Evolutionary conservation across 106 monocot species (phyloP), one percentile per base, ranked within the genome.

Genomic region (Apostasia shenzhenica): DNA sequence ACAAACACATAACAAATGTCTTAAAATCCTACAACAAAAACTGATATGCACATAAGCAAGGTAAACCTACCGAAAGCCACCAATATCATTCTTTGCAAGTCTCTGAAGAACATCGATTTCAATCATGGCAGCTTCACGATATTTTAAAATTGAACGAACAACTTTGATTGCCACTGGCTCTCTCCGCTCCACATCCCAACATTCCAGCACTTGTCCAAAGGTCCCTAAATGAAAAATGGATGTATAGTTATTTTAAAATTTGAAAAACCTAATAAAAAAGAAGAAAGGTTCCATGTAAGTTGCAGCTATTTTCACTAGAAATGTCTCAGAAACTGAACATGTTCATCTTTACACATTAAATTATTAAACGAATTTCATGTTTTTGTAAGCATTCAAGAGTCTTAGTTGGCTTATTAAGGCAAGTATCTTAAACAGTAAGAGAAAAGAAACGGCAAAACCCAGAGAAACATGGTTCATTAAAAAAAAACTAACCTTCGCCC

Each of bases 141-240:
- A 95, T 58, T 95, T 95, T 53, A 81, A 76, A 70, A 89, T 82
- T 47, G 95, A 92, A 14, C 97, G 82, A 42, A 97, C 77, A 75
- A 97, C 80, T 77, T 97, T 97, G 66, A 97, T 85, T 43, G 97
- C 97, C n/a, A 97, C 97, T 52, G 73, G 60, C 66, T 92, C 92
- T 75, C 75, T 81, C 6, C 56, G 85, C 75, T 92, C 89, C 57
- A 81, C n/a, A 57, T 97, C 97, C 89, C 82, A 97, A 52, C 97
- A 97, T 79, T 97, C 97, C 73, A 97, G 66, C 8, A 97, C 97
- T 83, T 89, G 88, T 8, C 97, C 97, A 79, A 97, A 97, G 55
- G 97, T 97, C 50, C 97, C 97, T 97, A 57, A 45, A 55, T 49
- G 13, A 11, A 45, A 11, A 62, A 60, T 2, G 13, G 48, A 26